Evolutionary conservation across 2,329 filamentous ascomycete genomes (phyloP).

Genomic region (Ceratocystiopsis brevicomis): DNA sequence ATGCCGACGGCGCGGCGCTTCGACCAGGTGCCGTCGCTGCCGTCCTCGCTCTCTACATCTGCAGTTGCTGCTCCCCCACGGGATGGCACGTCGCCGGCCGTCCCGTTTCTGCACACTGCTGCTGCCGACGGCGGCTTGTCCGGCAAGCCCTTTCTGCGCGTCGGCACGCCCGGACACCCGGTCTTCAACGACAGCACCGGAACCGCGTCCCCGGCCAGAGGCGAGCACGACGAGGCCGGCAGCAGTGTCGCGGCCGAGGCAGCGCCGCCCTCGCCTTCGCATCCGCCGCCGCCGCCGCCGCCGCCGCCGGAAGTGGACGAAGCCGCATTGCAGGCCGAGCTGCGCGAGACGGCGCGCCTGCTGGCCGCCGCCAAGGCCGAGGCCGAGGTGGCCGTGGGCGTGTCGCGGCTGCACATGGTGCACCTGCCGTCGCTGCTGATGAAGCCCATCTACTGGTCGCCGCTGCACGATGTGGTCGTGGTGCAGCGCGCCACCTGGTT

Average conservation of each 20-base stretch:
- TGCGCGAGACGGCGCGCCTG: neutral
- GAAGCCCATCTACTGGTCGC: constrained; percentile 96
- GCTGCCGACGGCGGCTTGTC: constrained; percentile 31
- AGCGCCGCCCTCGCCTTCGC: too few species aligned
- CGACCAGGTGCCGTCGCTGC: neutral
- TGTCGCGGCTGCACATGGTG: constrained; percentile 80
- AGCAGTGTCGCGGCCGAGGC: neutral
- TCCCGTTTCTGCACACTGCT: constrained; percentile 2
- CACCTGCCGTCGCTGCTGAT: constrained; percentile 66
- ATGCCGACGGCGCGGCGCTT: neutral
- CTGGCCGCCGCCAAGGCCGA: constrained; percentile 5
- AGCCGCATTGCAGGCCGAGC: neutral
- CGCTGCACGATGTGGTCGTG: constrained; percentile 68
- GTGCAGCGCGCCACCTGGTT: constrained; percentile 91
- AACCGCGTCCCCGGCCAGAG: neutral
- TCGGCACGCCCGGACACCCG: constrained; percentile 14
- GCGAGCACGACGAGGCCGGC: too few species aligned
- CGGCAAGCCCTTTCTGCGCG: constrained; percentile 33
- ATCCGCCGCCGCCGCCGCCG: too few species aligned
- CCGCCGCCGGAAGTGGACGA: neutral
- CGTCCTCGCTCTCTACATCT: neutral
- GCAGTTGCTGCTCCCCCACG: neutral
- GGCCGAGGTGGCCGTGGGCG: constrained; percentile 59
- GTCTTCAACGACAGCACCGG: constrained; percentile 6
- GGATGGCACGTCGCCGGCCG: too few species aligned